Conservation (phyloP, 169 alveolate species). For the Eimeria maxima region DNA sequence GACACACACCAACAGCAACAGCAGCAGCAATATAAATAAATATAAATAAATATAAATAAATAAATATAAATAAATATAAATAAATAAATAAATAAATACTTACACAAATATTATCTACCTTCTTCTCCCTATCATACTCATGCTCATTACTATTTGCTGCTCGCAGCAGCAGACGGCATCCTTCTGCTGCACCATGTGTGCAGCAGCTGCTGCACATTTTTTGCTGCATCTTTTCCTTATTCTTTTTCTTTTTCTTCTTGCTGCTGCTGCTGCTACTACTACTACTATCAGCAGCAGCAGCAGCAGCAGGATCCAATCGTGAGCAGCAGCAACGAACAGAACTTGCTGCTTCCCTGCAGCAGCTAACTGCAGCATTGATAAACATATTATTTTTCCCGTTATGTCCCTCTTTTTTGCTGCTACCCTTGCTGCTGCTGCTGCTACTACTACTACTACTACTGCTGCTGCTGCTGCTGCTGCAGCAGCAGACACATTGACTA, state of each 20-base stretch:
- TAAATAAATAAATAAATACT: neutral
- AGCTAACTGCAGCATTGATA: neutral
- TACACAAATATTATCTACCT: neutral
- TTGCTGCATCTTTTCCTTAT: no score
- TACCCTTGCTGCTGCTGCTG: neutral
- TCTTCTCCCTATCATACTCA: neutral
- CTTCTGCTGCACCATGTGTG: slow-evolving; percentile 28
- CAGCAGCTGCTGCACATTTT: slow-evolving; percentile 60
- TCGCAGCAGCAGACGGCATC: neutral
- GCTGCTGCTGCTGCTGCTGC: slow-evolving; percentile 25
- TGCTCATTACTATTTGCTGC: neutral
- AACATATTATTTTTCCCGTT: no score
- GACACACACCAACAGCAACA: neutral
- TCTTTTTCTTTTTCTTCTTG: no score
- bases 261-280: no score
- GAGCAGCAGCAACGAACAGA: slow-evolving; percentile 45
- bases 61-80: neutral
- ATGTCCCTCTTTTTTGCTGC: neutral
- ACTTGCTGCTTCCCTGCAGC: slow-evolving; percentile 22
- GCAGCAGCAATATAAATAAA: neutral
- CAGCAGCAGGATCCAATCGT: neutral
- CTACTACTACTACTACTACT: neutral
- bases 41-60: neutral
- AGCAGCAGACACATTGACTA: slow-evolving; percentile 60
- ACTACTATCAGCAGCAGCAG: neutral